Conservation (phyloP, 257 asterid genomes). For the Ligustrum vulgare region DNA sequence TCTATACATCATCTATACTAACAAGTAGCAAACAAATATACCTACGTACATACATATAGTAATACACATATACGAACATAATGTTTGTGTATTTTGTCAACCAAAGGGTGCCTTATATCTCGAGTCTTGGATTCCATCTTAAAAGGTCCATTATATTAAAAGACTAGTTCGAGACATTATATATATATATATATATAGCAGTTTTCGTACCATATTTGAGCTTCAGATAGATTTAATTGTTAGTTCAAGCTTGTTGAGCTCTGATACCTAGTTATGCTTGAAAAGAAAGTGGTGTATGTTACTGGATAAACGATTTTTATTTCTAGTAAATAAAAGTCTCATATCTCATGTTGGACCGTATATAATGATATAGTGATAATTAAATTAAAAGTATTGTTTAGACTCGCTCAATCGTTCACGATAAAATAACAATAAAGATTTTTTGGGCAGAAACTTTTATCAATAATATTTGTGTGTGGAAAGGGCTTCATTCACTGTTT, state of each 20-base stretch:
- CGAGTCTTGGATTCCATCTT: neutral
- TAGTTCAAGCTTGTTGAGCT: neutral
- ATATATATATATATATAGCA: neutral
- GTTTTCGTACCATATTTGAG: no score
- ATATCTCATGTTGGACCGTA: neutral
- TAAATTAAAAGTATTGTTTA: no score
- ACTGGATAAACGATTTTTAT: neutral
- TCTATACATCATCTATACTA: neutral
- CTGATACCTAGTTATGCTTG: neutral
- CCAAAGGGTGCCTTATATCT: neutral
- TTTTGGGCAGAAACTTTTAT: neutral
- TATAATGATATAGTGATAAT: neutral
- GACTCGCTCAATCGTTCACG: neutral
- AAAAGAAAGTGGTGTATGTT: neutral
- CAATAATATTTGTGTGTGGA: neutral
- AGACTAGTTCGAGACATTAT: neutral
- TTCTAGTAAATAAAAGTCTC: neutral
- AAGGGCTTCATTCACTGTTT: slow-evolving; percentile 2
- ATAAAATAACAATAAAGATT: neutral
- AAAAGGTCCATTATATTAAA: neutral
- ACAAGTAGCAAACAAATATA: neutral
- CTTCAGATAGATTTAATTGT: no score
- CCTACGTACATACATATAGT: neutral
- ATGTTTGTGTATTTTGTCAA: neutral
- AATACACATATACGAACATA: neutral